Base-by-base conservation (phyloP, 1,284 basidiomycete species). In the Inonotus hispidus region DNA sequence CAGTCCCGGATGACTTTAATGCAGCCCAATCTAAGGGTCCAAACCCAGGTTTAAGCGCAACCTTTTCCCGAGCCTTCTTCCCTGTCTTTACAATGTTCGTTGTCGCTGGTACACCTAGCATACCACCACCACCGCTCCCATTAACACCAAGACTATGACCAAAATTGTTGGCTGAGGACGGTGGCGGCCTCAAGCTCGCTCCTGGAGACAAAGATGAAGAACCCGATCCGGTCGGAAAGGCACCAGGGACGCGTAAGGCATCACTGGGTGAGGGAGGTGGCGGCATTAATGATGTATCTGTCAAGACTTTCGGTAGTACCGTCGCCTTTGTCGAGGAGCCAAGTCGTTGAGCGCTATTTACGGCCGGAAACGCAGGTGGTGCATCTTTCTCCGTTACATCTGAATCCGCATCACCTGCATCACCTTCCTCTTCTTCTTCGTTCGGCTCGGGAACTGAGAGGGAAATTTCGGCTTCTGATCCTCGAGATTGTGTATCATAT, bases 11-110 rank as follows among this genome's bases (percentile, higher is more conserved):
- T 3, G 82, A 76, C 70, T 93, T 93, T 62, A 98, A 74, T 55
- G 83, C 85, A 1, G 95, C 95, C 97, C 97, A 99, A 74, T 99
- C 97, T 21, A 99, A 74, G 21, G 95, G 87, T 66, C 92, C 91
- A 74, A 90, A 92, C 2, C 97, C 97, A 1, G 96, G 96, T 11
- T 89, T 87, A 0, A 99, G 81, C 0, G 87, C 92, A 1, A 98
- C 95, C 75, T 96, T 98, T 56, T 78, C 82, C 23, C 83, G 74
- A 68, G 83, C 86, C 69, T 84, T 84, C 65, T 83, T 81, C 3
- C 73, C 70, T 2, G 75, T 74, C 67, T 80, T 80, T 43, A n/a
- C 32, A 32, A 32, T n/a, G 1, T 79, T 85, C 19, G 84, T 87
- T 25, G 77, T 79, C 27, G 80, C 77, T 0, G 87, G 83, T 2